Evolutionary conservation across 1,284 basidiomycete species (phyloP).

Genomic region (Gomphus bonarii): DNA sequence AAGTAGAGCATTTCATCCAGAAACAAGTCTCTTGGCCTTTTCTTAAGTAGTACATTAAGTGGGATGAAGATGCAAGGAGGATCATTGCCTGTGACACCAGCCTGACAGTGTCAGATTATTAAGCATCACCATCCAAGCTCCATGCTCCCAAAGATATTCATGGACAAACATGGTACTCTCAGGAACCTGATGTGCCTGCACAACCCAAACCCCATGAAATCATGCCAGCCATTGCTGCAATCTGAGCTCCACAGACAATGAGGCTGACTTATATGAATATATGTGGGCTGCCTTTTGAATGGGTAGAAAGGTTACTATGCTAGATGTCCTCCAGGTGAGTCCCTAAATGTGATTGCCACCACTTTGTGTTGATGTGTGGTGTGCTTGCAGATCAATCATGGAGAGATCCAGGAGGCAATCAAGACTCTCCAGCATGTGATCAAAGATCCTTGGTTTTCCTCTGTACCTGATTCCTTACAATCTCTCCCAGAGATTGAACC

Average conservation of each 20-base stretch:
- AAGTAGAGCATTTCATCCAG: slow-evolving; percentile 42
- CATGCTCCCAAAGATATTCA: slow-evolving; percentile 49
- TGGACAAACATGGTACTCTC: slow-evolving; percentile 20
- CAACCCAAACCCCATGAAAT: slow-evolving; percentile 11
- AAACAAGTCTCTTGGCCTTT: slow-evolving; percentile 60
- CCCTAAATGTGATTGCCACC: slow-evolving; percentile 13
- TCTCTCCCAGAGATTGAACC: not conserved
- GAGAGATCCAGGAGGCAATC: slow-evolving; percentile 73
- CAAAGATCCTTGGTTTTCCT: slow-evolving; percentile 24
- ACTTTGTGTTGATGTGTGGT: not conserved
- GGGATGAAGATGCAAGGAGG: slow-evolving; percentile 55
- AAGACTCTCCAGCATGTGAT: slow-evolving; percentile 66
- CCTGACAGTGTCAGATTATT: slow-evolving; percentile 49
- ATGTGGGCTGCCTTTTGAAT: slow-evolving; percentile 48
- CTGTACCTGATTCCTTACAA: not conserved
- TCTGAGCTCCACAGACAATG: slow-evolving; percentile 36
- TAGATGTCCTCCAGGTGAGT: slow-evolving; percentile 33
- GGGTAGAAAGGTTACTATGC: slow-evolving; percentile 53
- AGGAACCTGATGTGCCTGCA: not conserved
- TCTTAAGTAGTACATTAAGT: slow-evolving; percentile 67
- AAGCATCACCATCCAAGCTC: slow-evolving; percentile 46
- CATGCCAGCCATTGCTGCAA: slow-evolving; percentile 17
- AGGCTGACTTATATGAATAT: slow-evolving; percentile 43
- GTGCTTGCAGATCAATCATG: slow-evolving; percentile 35
- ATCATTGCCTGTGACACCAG: slow-evolving; percentile 42